A percentile compares a stretch with the other conserved stretches of the same genome.
Conservation (phyloP, 805 yeast species). For the Wickerhamomyces bovis region DNA sequence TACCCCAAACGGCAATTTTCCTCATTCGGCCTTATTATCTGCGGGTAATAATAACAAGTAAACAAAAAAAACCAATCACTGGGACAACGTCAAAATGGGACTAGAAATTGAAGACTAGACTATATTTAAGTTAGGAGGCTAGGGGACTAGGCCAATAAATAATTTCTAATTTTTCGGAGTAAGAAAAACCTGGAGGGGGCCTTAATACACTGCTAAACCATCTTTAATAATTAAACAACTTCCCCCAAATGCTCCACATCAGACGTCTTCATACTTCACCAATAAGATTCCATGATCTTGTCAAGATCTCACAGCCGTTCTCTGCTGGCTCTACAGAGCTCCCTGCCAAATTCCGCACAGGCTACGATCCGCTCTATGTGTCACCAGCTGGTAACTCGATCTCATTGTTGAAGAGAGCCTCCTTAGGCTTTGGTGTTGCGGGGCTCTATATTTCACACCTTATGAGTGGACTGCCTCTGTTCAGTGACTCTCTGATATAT, state of each 20-base stretch:
- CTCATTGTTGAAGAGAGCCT: constrained; percentile 54
- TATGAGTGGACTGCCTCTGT: constrained; percentile 46
- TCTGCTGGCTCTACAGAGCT: constrained; percentile 37
- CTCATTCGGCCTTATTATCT: constrained; percentile 26
- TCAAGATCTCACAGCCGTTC: constrained; percentile 35
- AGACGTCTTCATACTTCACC: constrained; percentile 1
- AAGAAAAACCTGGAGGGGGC: no score
- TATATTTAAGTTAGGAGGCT: no score
- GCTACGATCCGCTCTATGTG: constrained; percentile 56
- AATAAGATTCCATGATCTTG: constrained; percentile 6
- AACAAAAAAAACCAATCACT: neutral
- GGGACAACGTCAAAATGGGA: neutral
- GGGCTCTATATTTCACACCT: constrained; percentile 62
- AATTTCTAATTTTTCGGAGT: no score
- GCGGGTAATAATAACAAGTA: constrained; percentile 33
- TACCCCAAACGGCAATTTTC: constrained; percentile 10
- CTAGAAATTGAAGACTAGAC: neutral
- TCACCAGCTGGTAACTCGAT: constrained; percentile 60
- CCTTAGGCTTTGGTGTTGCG: constrained; percentile 53
- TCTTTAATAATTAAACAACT: neutral
- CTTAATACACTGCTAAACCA: neutral
- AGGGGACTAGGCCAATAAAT: no score
- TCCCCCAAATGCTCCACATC: neutral
- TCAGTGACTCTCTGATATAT: constrained; percentile 42
- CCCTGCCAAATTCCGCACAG: constrained; percentile 45